phyloP scores from a whole-genome alignment of 352 stramenopile species.

The Elongisporangium senticosum region DNA sequence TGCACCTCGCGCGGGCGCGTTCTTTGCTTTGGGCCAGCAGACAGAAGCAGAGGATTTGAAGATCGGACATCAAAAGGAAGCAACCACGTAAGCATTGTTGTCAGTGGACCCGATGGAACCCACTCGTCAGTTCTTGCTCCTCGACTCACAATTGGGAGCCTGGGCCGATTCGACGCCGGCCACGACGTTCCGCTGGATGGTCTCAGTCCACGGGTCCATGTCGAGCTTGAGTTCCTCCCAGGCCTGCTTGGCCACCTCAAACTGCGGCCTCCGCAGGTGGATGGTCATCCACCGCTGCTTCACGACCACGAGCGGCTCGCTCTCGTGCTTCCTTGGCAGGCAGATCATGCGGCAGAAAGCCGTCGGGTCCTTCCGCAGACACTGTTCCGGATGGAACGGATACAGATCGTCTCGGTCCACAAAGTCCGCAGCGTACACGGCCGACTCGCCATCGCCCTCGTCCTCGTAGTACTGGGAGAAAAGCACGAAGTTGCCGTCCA shows the following conservation, averaged over 20 bases:
- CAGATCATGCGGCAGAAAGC: background rate
- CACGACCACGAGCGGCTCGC: background rate
- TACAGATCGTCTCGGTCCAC: constrained; percentile 28
- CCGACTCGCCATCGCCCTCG: constrained; percentile 6
- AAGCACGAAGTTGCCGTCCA: constrained; percentile 31
- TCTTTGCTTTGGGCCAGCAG: too few relatives aligned
- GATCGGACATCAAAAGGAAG: too few relatives aligned
- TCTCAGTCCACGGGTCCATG: constrained; percentile 31
- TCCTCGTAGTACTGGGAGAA: constrained; percentile 25
- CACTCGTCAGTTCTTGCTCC: too few relatives aligned
- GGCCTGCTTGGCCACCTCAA: background rate
- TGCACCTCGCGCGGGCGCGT: too few relatives aligned
- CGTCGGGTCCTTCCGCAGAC: constrained; percentile 21
- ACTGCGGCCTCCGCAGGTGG: background rate
- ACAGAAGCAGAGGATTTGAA: too few relatives aligned
- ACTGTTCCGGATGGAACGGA: constrained; percentile 21
- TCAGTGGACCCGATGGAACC: too few relatives aligned
- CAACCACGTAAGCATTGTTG: too few relatives aligned
- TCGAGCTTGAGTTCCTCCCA: constrained; percentile 29
- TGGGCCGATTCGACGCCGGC: background rate
- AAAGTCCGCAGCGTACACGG: constrained; percentile 27
- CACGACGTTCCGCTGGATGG: constrained; percentile 18
- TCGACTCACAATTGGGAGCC: too few relatives aligned
- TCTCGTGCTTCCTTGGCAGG: background rate
- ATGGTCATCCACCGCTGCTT: background rate